Evolutionary conservation across 169 alveolate species (phyloP).

Genomic region (Plasmodium gonderi): DNA sequence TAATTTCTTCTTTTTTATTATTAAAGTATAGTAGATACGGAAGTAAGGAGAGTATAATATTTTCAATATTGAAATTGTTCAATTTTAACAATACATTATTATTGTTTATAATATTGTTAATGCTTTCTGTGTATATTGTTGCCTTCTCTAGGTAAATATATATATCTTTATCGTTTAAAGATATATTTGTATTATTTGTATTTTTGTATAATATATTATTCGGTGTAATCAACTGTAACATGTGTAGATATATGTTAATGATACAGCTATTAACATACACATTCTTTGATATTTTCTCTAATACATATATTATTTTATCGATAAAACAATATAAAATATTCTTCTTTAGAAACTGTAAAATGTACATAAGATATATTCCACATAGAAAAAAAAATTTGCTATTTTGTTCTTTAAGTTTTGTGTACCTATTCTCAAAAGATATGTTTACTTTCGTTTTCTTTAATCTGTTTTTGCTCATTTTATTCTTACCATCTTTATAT

Average conservation of each 20-base stretch:
- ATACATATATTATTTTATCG: slow-evolving; percentile 62
- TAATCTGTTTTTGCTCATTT: slow-evolving; percentile 6
- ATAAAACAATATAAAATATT: slow-evolving; percentile 52
- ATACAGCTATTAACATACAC: slow-evolving; percentile 70
- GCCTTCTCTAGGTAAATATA: slow-evolving; percentile 75
- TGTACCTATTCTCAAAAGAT: neutral
- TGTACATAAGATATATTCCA: slow-evolving; percentile 70
- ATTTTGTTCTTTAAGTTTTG: slow-evolving; percentile 17
- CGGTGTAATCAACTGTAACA: slow-evolving; percentile 71
- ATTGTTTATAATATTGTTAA: slow-evolving; percentile 69
- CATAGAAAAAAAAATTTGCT: slow-evolving; percentile 57
- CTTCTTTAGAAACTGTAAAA: slow-evolving; percentile 68
- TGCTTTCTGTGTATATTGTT: slow-evolving; percentile 74
- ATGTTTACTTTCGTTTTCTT: neutral
- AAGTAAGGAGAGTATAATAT: slow-evolving; percentile 61
- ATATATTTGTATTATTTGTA: slow-evolving; percentile 69
- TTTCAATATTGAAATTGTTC: slow-evolving; percentile 73
- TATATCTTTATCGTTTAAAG: slow-evolving; percentile 72
- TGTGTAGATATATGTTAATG: slow-evolving; percentile 66
- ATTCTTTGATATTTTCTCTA: slow-evolving; percentile 68
- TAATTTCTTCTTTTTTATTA: slow-evolving; percentile 71
- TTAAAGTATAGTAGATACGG: slow-evolving; percentile 68
- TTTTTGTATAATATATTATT: slow-evolving; percentile 66
- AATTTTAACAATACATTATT: slow-evolving; percentile 58
- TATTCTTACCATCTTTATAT: slow-evolving; percentile 37